A percentile compares a stretch with the other conserved stretches of the same genome.
Evolutionary conservation across 2,329 filamentous ascomycete genomes (phyloP).

Genomic region (Sarocladiaceae sp.): DNA sequence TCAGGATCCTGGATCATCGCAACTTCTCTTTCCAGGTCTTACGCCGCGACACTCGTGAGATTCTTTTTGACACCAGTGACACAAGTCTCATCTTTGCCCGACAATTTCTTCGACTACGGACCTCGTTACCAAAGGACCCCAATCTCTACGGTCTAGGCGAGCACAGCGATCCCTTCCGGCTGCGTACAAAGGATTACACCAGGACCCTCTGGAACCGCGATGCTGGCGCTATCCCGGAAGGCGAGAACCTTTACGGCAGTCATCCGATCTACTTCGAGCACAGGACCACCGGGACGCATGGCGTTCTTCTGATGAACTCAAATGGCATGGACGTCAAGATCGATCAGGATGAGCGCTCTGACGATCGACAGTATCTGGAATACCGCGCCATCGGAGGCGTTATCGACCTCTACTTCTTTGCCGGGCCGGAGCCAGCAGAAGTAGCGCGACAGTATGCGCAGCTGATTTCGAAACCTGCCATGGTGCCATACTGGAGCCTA

Average conservation of each 20-base stretch:
- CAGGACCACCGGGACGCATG: conserved; percentile 48
- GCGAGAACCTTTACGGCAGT: conserved; percentile 62
- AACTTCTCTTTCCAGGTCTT: conserved; percentile 59
- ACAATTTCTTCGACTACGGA: conserved; percentile 69
- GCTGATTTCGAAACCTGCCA: conserved; percentile 46
- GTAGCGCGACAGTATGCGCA: conserved; percentile 51
- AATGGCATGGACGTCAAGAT: conserved; percentile 71
- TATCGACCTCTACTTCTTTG: conserved; percentile 60
- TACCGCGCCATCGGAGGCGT: conserved; percentile 71
- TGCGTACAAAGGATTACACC: neutral
- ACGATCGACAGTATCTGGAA: conserved; percentile 58
- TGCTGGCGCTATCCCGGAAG: conserved; percentile 50
- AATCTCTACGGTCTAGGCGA: conserved; percentile 72
- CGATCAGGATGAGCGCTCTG: conserved; percentile 43
- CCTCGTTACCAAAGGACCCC: conserved; percentile 60
- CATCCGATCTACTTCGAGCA: conserved; percentile 69
- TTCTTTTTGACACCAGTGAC: conserved; percentile 60
- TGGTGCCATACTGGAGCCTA: conserved; percentile 57
- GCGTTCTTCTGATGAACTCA: conserved; percentile 63
- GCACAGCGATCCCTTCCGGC: conserved; percentile 51
- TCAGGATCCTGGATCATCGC: conserved; percentile 21
- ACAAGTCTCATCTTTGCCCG: conserved; percentile 64
- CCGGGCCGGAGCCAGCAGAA: conserved; percentile 48
- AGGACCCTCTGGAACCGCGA: conserved; percentile 64
- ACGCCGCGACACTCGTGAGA: conserved; percentile 53